phyloP scores from a whole-genome alignment of 495 filamentous ascomycete species.

The Darksidea phi region DNA sequence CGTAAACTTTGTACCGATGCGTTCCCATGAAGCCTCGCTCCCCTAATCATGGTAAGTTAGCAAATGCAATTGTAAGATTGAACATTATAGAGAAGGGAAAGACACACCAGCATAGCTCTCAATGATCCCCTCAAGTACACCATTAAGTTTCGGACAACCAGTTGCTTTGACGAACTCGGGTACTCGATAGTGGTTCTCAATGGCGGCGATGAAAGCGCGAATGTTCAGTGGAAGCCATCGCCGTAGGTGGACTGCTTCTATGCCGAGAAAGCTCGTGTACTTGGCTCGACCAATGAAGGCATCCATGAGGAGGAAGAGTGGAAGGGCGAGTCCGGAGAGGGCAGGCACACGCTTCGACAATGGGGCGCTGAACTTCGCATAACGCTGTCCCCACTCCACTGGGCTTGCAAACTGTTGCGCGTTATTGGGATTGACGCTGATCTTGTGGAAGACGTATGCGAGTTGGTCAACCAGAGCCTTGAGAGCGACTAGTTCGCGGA shows the following conservation, averaged over 20 bases:
- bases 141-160: slow-evolving; percentile 48
- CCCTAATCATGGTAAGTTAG: slow-evolving; percentile 50
- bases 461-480: slow-evolving; percentile 55
- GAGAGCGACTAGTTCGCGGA: slow-evolving; percentile 49
- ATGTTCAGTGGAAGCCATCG: slow-evolving; percentile 53
- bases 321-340: slow-evolving; percentile 52
- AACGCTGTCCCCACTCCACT: slow-evolving; percentile 41
- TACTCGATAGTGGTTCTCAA: slow-evolving; percentile 52
- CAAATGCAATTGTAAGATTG: no score
- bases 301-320: slow-evolving; percentile 54
- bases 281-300: slow-evolving; percentile 52
- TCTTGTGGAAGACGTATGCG: slow-evolving; percentile 53
- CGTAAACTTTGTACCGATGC: slow-evolving; percentile 55
- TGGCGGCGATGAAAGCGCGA: slow-evolving; percentile 53
- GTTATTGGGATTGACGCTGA: slow-evolving; percentile 52
- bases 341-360: slow-evolving; percentile 54
- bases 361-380: slow-evolving; percentile 52
- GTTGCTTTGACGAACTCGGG: slow-evolving; percentile 51
- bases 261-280: slow-evolving; percentile 52
- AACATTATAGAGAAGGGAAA: no score
- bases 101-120: slow-evolving; percentile 12
- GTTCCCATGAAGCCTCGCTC: slow-evolving; percentile 56
- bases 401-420: slow-evolving; percentile 46
- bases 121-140: slow-evolving; percentile 51
- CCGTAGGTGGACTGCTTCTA: slow-evolving; percentile 50